Evolutionary conservation across 2,329 filamentous ascomycete genomes (phyloP), one percentile per base, ranked within the genome.

Genomic region (Helotiales sp.): DNA sequence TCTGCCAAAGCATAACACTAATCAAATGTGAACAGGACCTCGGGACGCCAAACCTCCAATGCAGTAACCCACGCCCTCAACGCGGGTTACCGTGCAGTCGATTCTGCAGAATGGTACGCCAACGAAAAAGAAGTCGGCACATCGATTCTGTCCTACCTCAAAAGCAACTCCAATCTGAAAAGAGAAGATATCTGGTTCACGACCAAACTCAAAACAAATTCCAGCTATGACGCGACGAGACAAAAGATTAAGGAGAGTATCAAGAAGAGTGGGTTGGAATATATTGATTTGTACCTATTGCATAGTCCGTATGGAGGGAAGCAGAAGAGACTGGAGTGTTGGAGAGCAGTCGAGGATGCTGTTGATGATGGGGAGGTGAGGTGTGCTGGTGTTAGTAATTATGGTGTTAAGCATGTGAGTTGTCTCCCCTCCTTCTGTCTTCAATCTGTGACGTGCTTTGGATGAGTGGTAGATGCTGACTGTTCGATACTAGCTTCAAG

Each of bases 251-350:
- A 79, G 60, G 71, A 82, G 69, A 88, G 83, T 29, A 78, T 92
- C 3, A 79, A 84, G 47, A 81, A 81, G 55, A 86, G 83, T 24
- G 87, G 85, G 0, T 74, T 93, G 29, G 88, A 84, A 0, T 92
- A 93, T 71, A 84, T 93, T 55, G 90, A 95, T 68, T 72, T 95
- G 44, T 93, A 93, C 71, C 76, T 96, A 10, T 76, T 95, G 55
- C 91, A 95, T 69, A 89, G 85, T 48, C 91, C 90, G 0, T 91
- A 91, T 65, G 90, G 90, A 5, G 90, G 90, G 1, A 85, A 79
- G 66, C 73, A 81, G 65, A 85, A 84, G 7, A 79, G 90, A 4
- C 71, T 89, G 52, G 85, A 88, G 34, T 90, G 87, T 67, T 95
- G 90, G 90, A 81, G 76, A 64, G 90, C 90, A 0, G 75, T 95